Conservation (phyloP, 495 filamentous ascomycete species). For the Xylona heveae region DNA sequence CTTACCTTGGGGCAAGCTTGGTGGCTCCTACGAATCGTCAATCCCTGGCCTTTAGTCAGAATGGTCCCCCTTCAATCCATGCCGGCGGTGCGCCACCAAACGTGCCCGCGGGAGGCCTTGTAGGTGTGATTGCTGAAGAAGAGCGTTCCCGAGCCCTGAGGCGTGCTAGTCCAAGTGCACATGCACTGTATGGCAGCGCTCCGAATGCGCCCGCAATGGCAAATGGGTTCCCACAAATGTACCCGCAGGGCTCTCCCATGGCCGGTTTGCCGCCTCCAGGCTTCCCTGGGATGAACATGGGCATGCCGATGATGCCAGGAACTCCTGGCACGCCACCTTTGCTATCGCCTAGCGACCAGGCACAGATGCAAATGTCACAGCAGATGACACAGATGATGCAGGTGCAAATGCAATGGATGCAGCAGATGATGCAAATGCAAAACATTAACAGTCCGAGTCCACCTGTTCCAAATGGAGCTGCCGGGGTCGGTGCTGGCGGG, state of each 20-base stretch:
- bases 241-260: slow-evolving; percentile 15
- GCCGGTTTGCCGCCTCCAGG: slow-evolving; percentile 19
- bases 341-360: slow-evolving; percentile 46
- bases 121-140: slow-evolving; percentile 79
- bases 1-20: slow-evolving; percentile 67
- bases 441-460: slow-evolving; percentile 12
- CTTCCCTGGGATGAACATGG: slow-evolving; percentile 20
- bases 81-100: slow-evolving; percentile 11
- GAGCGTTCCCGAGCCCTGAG: slow-evolving; percentile 58
- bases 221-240: slow-evolving; percentile 16
- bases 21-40: slow-evolving; percentile 57
- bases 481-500: no score
- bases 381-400: slow-evolving; percentile 83
- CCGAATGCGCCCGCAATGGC: slow-evolving; percentile 12
- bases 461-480: no score
- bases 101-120: slow-evolving; percentile 48
- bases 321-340: slow-evolving; percentile 15
- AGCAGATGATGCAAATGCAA: slow-evolving; percentile 64
- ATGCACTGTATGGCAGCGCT: slow-evolving; percentile 20
- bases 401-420: slow-evolving; percentile 79
- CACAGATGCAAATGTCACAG: slow-evolving; percentile 64
- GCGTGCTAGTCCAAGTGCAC: slow-evolving; percentile 53
- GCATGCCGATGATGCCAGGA: slow-evolving; percentile 5
- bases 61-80: slow-evolving; percentile 24
- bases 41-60: slow-evolving; percentile 40